phyloP scores from a whole-genome alignment of 805 yeast species.

The Ogataea allantospora region DNA sequence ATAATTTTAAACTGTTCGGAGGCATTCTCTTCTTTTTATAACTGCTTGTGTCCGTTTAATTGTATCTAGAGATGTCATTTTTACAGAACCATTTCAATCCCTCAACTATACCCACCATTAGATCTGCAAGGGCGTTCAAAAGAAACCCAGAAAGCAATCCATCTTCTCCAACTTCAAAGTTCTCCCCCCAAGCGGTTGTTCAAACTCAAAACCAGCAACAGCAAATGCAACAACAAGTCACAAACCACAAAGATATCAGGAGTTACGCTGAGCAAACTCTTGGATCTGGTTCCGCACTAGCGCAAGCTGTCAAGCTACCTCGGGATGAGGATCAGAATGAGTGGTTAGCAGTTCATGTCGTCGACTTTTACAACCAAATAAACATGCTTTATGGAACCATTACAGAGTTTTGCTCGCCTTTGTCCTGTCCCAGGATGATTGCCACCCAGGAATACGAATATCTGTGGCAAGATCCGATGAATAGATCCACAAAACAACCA shows the following conservation, averaged over 20 bases:
- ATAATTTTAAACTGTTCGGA: background rate
- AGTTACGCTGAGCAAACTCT: constrained; percentile 91
- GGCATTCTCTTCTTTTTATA: background rate
- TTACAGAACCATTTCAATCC: constrained; percentile 31
- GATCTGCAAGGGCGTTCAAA: constrained; percentile 35
- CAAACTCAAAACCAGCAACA: constrained; percentile 12
- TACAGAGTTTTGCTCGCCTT: constrained; percentile 94
- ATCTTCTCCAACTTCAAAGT: constrained; percentile 23
- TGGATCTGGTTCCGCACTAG: constrained; percentile 87
- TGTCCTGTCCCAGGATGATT: constrained; percentile 94
- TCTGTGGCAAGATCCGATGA: constrained; percentile 84
- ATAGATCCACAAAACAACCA: constrained; percentile 60
- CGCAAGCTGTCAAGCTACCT: constrained; percentile 91
- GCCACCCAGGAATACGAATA: constrained; percentile 97
- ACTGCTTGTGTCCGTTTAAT: background rate
- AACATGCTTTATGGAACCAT: constrained; percentile 96
- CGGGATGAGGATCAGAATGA: constrained; percentile 88
- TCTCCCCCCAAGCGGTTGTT: constrained; percentile 13
- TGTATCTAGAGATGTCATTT: constrained; percentile 23
- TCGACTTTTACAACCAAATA: constrained; percentile 92
- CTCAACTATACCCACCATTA: constrained; percentile 34
- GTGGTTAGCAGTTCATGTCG: constrained; percentile 98
- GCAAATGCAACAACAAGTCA: constrained; percentile 20
- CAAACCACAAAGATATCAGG: constrained; percentile 68
- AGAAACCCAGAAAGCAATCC: constrained; percentile 30